These are phyloP conservation scores for Carnegiea gigantea DNA, from an alignment of 179 eudicot genomes.

Conservation along the genomic window DNA sequence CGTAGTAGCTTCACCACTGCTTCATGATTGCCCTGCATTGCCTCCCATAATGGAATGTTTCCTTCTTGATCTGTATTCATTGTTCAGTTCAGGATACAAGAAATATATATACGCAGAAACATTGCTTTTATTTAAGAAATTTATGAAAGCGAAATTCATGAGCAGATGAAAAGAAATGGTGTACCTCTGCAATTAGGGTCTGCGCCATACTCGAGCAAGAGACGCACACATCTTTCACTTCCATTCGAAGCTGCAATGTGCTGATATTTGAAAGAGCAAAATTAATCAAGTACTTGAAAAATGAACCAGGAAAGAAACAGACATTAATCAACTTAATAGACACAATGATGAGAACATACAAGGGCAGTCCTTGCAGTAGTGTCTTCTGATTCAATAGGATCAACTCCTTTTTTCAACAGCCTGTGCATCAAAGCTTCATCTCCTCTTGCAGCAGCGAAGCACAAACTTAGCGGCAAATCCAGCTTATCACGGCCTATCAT, in stretches of 20 bases:
- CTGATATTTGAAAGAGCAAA: constrained; percentile 35
- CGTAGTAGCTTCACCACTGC: constrained; percentile 43
- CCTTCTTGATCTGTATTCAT: constrained; percentile 61
- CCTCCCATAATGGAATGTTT: constrained; percentile 84
- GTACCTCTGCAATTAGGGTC: constrained; percentile 78
- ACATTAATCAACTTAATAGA: not conserved
- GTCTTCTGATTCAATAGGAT: constrained; percentile 71
- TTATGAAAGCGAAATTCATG: too few relatives aligned
- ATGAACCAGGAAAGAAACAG: not conserved
- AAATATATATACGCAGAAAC: not conserved
- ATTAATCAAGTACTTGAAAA: not conserved
- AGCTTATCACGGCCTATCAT: constrained; percentile 71
- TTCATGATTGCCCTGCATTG: constrained; percentile 55
- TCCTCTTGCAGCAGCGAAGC: constrained; percentile 63
- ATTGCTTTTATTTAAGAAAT: not conserved
- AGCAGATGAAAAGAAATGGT: not conserved
- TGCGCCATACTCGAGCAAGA: constrained; percentile 77
- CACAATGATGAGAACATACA: constrained; percentile 25
- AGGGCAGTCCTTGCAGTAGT: constrained; percentile 59
- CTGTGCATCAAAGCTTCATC: constrained; percentile 56
- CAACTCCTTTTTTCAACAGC: constrained; percentile 60
- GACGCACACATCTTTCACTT: constrained; percentile 65
- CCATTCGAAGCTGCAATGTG: constrained; percentile 91
- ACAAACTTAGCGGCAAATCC: constrained; percentile 63
- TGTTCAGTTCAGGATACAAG: not conserved